Base-by-base conservation (phyloP, 2,329 filamentous ascomycete species). In the Sporothrix globosa region DNA sequence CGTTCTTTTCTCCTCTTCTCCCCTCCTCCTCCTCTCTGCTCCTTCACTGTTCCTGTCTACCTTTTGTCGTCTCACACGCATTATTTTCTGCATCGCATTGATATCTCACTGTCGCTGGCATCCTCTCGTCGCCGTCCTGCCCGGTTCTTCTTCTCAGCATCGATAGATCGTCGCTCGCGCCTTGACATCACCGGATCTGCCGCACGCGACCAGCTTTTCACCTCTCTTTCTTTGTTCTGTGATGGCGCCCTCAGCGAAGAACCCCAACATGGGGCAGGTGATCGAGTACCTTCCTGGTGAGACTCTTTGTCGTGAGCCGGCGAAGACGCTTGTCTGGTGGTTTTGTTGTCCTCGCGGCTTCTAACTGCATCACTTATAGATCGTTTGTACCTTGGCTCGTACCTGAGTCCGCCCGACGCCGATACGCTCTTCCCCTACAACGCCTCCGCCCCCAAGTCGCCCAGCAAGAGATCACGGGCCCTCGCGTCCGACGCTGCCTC, bases 281-380 rank as follows among this genome's bases (percentile, higher is more conserved):
- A 94, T 97, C 79, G 94, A 97, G 84, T 97, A 97, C 81, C 97
- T 97, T 77, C 92, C 93, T 84, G 92, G 93, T 97, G 85, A 77
- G 88, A 69, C 71, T 72, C 41, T 60, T 68, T 60, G 52, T 48
- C 50, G 54, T 30, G 19, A 21, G 21, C 21, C 44, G 2, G 9
- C 5, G 24, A 13, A 48, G 10, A 24, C 72, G 71, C 67, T 74
- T 76, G 74, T 73, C 4, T 50, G 48, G 27, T 50, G 14, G 48
- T n/a, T 24, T 53, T 53, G 30, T 41, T 39, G 11, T 67, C 44
- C 41, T 17, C 30, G 11, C 24, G 11, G 13, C 53, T 67, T 69
- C 67, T 68, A 73, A 69, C 53, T 75, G 74, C 69, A 74, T 75
- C 68, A 75, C 76, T 48, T 73, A 79, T 81, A 97, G 96, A 97